A percentile compares a stretch with the other conserved stretches of the same genome.
Conservation (phyloP, 2,329 filamentous ascomycete genomes). For the Phaeosphaeriaceae sp. region DNA sequence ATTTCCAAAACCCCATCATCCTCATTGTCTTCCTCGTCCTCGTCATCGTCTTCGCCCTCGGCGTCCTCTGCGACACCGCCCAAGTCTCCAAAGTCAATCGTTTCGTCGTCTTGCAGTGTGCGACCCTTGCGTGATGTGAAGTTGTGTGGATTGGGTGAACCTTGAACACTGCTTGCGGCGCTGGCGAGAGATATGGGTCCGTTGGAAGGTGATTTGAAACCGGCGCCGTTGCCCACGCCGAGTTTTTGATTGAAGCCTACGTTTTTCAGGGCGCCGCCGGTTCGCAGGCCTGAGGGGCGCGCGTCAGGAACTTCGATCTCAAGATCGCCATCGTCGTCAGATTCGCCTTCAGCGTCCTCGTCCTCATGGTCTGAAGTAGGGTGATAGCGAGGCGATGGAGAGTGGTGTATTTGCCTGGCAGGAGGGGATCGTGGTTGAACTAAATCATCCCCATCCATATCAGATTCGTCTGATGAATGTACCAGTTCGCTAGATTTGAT, state of each 20-base stretch:
- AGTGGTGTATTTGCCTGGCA: conserved; percentile 14
- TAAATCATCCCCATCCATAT: conserved; percentile 26
- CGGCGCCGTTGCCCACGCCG: conserved; percentile 25
- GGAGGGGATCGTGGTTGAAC: conserved; percentile 18
- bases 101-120: conserved; percentile 35
- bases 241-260: conserved; percentile 37
- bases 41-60: conserved; percentile 38
- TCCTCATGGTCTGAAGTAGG: conserved; percentile 17
- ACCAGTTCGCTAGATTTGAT: conserved; percentile 43
- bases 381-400: conserved; percentile 21
- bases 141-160: conserved; percentile 31
- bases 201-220: conserved; percentile 35
- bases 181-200: conserved; percentile 54
- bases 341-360: conserved; percentile 30
- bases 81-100: conserved; percentile 46
- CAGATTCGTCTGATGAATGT: conserved; percentile 39
- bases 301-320: conserved; percentile 45
- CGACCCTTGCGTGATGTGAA: conserved; percentile 21
- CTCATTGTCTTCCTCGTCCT: conserved; percentile 40
- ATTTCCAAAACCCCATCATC: conserved; percentile 20
- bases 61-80: conserved; percentile 27
- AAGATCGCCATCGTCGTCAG: conserved; percentile 33
- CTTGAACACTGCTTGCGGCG: conserved; percentile 48
- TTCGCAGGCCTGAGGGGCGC: conserved; percentile 20
- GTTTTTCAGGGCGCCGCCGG: conserved; percentile 26